Evolutionary conservation across 306 rosid genomes (phyloP).

Genomic region (Vicia villosa): DNA sequence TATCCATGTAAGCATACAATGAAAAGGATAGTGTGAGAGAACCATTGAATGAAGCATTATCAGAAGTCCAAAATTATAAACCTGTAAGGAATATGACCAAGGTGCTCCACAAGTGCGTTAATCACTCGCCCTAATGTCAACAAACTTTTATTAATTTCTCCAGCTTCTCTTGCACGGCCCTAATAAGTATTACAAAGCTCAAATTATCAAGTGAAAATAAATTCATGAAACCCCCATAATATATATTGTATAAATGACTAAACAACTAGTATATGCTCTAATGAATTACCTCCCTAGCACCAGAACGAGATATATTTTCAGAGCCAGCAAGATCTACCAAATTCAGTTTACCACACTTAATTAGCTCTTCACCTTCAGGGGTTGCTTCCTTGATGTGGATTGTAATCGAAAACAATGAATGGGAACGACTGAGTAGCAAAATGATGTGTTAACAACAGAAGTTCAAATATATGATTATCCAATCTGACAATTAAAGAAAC

Average conservation of each 20-base stretch:
- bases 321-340: constrained; percentile 97
- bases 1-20: constrained; percentile 16
- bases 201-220: background rate
- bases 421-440: constrained; percentile 80
- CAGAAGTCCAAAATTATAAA: constrained; percentile 36
- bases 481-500: background rate
- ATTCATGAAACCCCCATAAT: background rate
- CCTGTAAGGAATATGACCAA: constrained; percentile 98
- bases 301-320: constrained; percentile 97
- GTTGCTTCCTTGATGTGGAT: constrained; percentile 97
- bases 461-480: background rate
- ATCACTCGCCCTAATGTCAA: constrained; percentile 95
- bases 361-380: constrained; percentile 96
- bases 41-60: background rate
- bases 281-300: constrained; percentile 89
- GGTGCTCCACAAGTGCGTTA: constrained; percentile 94
- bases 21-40: background rate
- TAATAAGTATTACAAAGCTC: constrained; percentile 34
- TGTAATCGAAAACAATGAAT: constrained; percentile 94
- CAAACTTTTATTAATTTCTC: constrained; percentile 96
- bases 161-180: constrained; percentile 99
- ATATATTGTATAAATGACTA: constrained; percentile 3
- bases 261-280: background rate
- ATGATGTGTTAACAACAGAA: background rate
- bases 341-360: constrained; percentile 95